Evolutionary conservation across 345 rosid genomes (phyloP).

Genomic region (Salix dunnii): DNA sequence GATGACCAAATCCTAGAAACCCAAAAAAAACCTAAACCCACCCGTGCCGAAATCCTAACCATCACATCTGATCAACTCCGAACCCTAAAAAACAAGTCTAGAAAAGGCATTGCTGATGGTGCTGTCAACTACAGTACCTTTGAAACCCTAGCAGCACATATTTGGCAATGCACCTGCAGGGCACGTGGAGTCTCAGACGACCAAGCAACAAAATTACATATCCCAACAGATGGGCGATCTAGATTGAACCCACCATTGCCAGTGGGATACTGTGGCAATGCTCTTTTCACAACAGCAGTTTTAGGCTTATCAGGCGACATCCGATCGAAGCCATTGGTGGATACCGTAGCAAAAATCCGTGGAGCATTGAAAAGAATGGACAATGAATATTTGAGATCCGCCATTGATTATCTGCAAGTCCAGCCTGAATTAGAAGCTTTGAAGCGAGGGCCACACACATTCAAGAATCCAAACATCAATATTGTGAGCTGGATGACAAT

Average conservation of each 20-base stretch:
- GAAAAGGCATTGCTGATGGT: background rate
- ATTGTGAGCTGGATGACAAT: constrained; percentile 19
- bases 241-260: constrained; percentile 43
- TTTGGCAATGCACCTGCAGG: constrained; percentile 32
- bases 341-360: constrained; percentile 29
- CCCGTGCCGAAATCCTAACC: background rate
- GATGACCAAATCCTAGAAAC: background rate
- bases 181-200: constrained; percentile 21
- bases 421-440: background rate
- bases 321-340: constrained; percentile 21
- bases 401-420: constrained; percentile 4
- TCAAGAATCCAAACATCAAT: constrained; percentile 9
- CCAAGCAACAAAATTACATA: constrained; percentile 14
- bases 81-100: constrained; percentile 15
- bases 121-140: constrained; percentile 8
- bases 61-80: constrained; percentile 21
- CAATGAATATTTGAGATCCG: constrained; percentile 43
- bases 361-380: constrained; percentile 21
- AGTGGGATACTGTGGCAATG: constrained; percentile 42
- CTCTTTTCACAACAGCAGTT: constrained; percentile 25
- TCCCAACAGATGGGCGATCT: constrained; percentile 36
- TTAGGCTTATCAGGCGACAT: constrained; percentile 20
- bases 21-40: background rate
- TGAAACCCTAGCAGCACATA: constrained; percentile 21
- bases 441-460: background rate